Conservation (phyloP, 495 filamentous ascomycete species). For the Hypoxylon intermedium region DNA sequence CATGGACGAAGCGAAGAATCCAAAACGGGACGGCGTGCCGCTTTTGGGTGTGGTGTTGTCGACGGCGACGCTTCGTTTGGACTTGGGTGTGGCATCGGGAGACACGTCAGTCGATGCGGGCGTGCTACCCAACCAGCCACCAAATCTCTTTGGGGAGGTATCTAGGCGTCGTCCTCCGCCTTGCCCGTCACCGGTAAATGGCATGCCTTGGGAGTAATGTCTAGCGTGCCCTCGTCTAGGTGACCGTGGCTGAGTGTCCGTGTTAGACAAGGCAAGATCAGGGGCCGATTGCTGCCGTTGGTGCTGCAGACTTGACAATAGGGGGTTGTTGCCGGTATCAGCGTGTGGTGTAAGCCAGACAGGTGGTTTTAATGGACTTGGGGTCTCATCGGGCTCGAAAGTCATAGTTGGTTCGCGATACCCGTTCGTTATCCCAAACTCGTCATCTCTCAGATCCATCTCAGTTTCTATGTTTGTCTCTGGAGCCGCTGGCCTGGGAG, state of each 20-base stretch:
- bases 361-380: constrained; percentile 19
- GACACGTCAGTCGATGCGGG: constrained; percentile 28
- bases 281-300: constrained; percentile 55
- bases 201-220: constrained; percentile 49
- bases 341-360: constrained; percentile 11
- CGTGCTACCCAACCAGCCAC: constrained; percentile 46
- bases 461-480: constrained; percentile 22
- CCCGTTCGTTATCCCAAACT: constrained; percentile 15
- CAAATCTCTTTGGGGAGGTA: constrained; percentile 39
- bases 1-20: constrained; percentile 46
- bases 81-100: constrained; percentile 44
- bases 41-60: constrained; percentile 46
- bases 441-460: constrained; percentile 3
- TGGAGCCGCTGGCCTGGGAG: constrained; percentile 18
- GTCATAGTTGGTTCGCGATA: constrained; percentile 25
- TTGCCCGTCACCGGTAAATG: constrained; percentile 52
- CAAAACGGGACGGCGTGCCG: constrained; percentile 50
- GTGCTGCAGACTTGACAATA: constrained; percentile 40
- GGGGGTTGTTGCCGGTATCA: constrained; percentile 39
- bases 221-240: constrained; percentile 41
- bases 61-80: constrained; percentile 23
- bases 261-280: constrained; percentile 43
- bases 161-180: constrained; percentile 29
- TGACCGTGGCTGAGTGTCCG: constrained; percentile 43
- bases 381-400: constrained; percentile 26